Evolutionary conservation across 2,329 filamentous ascomycete genomes (phyloP), one percentile per base, ranked within the genome.

Genomic region (Phialocephala sp.): DNA sequence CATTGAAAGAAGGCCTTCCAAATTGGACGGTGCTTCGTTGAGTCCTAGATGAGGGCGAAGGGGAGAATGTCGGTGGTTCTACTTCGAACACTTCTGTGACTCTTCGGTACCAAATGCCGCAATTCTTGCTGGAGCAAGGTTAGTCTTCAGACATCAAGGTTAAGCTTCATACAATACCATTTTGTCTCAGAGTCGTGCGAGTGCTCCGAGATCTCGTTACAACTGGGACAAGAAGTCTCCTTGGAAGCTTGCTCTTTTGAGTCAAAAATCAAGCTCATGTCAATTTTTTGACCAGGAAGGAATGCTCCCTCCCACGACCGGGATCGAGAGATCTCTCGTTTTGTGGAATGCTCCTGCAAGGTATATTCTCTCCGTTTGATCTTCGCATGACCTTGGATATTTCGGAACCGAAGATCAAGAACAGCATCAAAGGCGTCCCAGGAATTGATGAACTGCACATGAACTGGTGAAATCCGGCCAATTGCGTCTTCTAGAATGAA

Each of bases 401-500:
- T 43, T 11, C 32, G 32, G 35, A 69, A 68, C 1, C 66, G 63
- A 12, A 43, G 12, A 45, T 45, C 41, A 3, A 69, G 55, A n/a
- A 69, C 52, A 4, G 55, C 52, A 15, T 69, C 61, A 22, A 69
- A 68, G 9, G 55, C 67, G 8, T 69, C 65, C 67, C 67, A 70
- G 6, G 66, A 69, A 55, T 61, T 65, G 37, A 69, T 65, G 39
- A 66, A 60, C 18, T 69, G n/a, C 55, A 70, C 14, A 56, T 66
- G 65, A 5, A 69, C 54, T 36, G 64, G 66, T 3, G 59, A 27
- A 14, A 66, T 56, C n/a, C 67, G 45, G 3, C 67, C 65, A 39
- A 71, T 54, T 32, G 69, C 60, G 43, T 71, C 69, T 55, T 64
- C 60, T 14, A 69, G 43, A 12, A 69, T 45, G 54, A 68, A 50